Evolutionary conservation across 805 yeast species (phyloP), one percentile per base, ranked within the genome.

Genomic region (Clavispora carvajalis): DNA sequence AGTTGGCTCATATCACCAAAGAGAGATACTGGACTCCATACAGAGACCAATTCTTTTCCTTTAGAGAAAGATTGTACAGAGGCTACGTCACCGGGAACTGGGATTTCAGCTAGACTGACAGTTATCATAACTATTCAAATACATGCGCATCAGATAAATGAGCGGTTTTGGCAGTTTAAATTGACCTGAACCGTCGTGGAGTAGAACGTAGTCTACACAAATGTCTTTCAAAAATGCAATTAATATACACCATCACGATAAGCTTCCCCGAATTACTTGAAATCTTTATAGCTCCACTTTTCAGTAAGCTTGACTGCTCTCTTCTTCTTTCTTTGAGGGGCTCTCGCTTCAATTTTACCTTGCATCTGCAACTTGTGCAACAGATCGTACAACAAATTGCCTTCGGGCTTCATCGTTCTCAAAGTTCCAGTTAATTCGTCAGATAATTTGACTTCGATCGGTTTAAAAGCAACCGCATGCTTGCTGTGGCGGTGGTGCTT

Each of bases 281-380:
- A 86, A 65, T 91, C 95, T 68, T 91, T 91, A 67, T 85, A 86
- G 24, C 90, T 76, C 95, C 95, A 88, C 66, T 90, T 91, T 62
- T 91, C 96, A 22, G 95, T 85, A 46, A 84, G 65, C 71, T 84
- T 87, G 44, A 75, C 82, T 51, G 79, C 73, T 59, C 77, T 82
- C 58, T 83, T 77, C 60, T 70, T 77, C 60, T 77, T 79, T 49
- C 71, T 73, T 43, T 77, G 79, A 10, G 83, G 86, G 26, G 81
- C 75, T 65, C 97, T 79, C 5, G 95, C 72, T 63, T 91, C 99
- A 41, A 93, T 73, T 57, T 82, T 77, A 51, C 99, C 99, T 22
- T 82, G 72, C 46, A 86, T 78, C 67, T 93, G 98, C 47, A 91
- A 60, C 45, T 76, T 77, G 60, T 81, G 74, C 79, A 91, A 80